Evolutionary conservation across 2,329 filamentous ascomycete genomes (phyloP).

Genomic region (Pseudopithomyces chartarum): DNA sequence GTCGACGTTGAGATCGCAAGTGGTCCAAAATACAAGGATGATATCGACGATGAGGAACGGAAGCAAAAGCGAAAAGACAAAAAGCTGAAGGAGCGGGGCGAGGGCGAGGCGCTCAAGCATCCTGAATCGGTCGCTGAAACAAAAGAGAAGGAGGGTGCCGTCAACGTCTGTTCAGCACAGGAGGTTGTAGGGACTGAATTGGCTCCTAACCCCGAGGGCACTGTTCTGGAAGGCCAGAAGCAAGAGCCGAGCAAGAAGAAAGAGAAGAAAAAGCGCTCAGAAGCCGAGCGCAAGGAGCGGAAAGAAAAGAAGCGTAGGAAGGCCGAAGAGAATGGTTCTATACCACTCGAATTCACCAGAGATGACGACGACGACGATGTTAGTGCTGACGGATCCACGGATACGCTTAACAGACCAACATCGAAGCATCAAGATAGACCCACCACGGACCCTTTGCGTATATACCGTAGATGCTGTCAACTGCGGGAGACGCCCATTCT

Average conservation of each 20-base stretch:
- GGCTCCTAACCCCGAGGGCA: slow-evolving; percentile 47
- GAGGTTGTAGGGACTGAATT: slow-evolving; percentile 51
- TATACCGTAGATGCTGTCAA: slow-evolving; percentile 94
- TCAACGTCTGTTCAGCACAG: slow-evolving; percentile 32
- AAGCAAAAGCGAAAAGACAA: slow-evolving; percentile 61
- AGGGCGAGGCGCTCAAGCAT: slow-evolving; percentile 75
- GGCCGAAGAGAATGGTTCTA: slow-evolving; percentile 83
- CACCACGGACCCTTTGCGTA: slow-evolving; percentile 87
- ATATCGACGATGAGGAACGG: slow-evolving; percentile 57
- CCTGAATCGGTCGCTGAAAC: slow-evolving; percentile 61
- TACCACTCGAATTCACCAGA: slow-evolving; percentile 81
- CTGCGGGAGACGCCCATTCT: slow-evolving; percentile 89
- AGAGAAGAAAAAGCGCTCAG: slow-evolving; percentile 94
- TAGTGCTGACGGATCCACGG: slow-evolving; percentile 24
- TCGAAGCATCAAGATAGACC: slow-evolving; percentile 68
- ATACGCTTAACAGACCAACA: slow-evolving; percentile 20
- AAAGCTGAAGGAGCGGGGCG: slow-evolving; percentile 67
- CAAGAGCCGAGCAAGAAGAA: slow-evolving; percentile 70
- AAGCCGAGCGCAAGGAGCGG: slow-evolving; percentile 88
- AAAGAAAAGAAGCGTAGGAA: slow-evolving; percentile 86
- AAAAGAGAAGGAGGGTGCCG: slow-evolving; percentile 57
- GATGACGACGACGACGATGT: slow-evolving; percentile 61
- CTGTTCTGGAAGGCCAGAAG: slow-evolving; percentile 39
- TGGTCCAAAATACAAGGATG: slow-evolving; percentile 73
- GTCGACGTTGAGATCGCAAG: slow-evolving; percentile 97